phyloP scores from a whole-genome alignment of 2,329 filamentous ascomycete genomes.

The Xylaria sp. region DNA sequence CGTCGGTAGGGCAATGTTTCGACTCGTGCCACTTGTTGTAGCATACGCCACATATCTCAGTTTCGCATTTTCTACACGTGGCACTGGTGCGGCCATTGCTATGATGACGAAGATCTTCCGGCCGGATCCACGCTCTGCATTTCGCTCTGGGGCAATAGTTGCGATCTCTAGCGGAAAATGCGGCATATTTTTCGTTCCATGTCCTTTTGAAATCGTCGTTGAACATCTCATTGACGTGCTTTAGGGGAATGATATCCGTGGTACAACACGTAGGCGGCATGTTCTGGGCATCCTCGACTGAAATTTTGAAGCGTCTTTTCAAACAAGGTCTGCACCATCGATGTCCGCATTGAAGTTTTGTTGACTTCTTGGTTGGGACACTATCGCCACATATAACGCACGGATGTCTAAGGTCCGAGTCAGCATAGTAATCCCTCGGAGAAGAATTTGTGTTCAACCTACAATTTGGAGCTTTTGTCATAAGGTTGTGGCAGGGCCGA shows the following conservation, averaged over 20 bases:
- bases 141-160: slow-evolving; percentile 78
- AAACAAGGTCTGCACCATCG: slow-evolving; percentile 84
- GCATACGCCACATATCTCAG: slow-evolving; percentile 78
- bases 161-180: slow-evolving; percentile 78
- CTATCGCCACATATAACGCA: slow-evolving; percentile 80
- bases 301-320: slow-evolving; percentile 77
- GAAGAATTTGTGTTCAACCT: slow-evolving; percentile 32
- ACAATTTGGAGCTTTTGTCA: slow-evolving; percentile 47
- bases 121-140: slow-evolving; percentile 84
- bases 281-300: slow-evolving; percentile 77
- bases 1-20: slow-evolving; percentile 76
- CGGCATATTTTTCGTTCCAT: slow-evolving; percentile 84
- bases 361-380: slow-evolving; percentile 69
- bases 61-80: slow-evolving; percentile 76
- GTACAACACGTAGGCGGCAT: slow-evolving; percentile 90
- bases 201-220: slow-evolving; percentile 76
- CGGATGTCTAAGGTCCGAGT: slow-evolving; percentile 63
- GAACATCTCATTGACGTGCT: slow-evolving; percentile 80
- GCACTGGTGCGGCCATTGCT: slow-evolving; percentile 71
- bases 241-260: slow-evolving; percentile 75
- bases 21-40: slow-evolving; percentile 78
- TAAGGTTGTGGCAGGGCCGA: slow-evolving; percentile 41
- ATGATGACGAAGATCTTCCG: slow-evolving; percentile 69
- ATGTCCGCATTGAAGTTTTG: slow-evolving; percentile 80
- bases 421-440: slow-evolving; percentile 37